Conservation (phyloP, 2,329 filamentous ascomycete genomes). For the Bipolaris sorokiniana region DNA sequence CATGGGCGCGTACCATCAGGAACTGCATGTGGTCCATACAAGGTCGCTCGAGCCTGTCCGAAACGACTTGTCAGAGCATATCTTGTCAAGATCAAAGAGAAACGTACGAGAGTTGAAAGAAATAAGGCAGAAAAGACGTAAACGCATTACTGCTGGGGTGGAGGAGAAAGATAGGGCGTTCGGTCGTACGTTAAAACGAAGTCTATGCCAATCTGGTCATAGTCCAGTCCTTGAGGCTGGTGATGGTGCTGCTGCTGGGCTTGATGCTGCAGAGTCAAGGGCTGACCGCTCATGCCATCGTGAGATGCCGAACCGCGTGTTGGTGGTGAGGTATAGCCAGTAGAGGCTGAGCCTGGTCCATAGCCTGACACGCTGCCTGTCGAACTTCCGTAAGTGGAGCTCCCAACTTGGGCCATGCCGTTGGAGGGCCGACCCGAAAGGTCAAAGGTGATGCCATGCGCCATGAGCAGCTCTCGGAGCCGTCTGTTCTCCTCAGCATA, state of each 20-base stretch:
- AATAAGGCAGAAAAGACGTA: constrained; percentile 23
- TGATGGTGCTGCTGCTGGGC: constrained; percentile 17
- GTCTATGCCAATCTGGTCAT: constrained; percentile 84
- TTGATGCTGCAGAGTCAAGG: constrained; percentile 22
- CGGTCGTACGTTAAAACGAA: constrained; percentile 88
- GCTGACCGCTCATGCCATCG: constrained; percentile 31
- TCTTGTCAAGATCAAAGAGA: constrained; percentile 27
- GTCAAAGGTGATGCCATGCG: constrained; percentile 65
- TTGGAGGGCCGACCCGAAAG: constrained; percentile 45
- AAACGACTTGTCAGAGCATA: constrained; percentile 40
- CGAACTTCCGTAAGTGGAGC: constrained; percentile 53
- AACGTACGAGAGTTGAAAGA: constrained; percentile 33
- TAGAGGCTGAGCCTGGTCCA: constrained; percentile 54
- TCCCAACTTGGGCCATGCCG: constrained; percentile 43
- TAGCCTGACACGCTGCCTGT: constrained; percentile 69
- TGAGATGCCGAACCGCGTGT: constrained; percentile 41
- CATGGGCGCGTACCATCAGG: constrained; percentile 67
- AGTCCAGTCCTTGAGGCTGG: constrained; percentile 62
- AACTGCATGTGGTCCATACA: constrained; percentile 92
- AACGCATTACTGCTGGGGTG: constrained; percentile 47
- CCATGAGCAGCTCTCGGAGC: constrained; percentile 67
- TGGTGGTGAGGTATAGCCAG: constrained; percentile 55
- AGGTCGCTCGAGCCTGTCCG: constrained; percentile 78
- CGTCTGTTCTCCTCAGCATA: constrained; percentile 80
- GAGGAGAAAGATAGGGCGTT: constrained; percentile 63